Evolutionary conservation across 177 flowering plant genomes (phyloP), one percentile per base, ranked within the genome.

Genomic region (Vitis hybrid): DNA sequence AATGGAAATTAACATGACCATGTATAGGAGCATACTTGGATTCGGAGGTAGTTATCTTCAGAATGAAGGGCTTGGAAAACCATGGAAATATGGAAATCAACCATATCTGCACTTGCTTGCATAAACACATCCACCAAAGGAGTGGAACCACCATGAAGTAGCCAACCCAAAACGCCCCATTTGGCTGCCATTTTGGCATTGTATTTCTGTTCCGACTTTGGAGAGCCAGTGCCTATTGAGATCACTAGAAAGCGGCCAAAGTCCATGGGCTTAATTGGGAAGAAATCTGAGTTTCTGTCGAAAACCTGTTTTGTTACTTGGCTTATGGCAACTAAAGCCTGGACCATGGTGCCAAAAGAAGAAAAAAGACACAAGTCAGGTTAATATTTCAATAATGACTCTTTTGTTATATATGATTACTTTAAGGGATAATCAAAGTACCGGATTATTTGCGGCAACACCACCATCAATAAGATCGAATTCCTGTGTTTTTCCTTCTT

Each of bases 381-480:
- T 34, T 21, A 21, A 21, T 21, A 21, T 21, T 21, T 21, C 23
- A 21, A 21, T 1, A 21, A 21, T 21, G 23, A 21, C 23, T 21
- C 23, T 19, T 21, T 21, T 21, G 23, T 21, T 21, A 21, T 21
- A 21, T 21, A 21, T 21, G 23, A 21, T 21, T 21, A 21, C 23
- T 40, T 54, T 18, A 9, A 18, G 8, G 40, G 12, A 23, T 62
- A 62, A 62, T 26, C 32, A 1, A 40, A 26, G 13, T 81, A 82
- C 85, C 67, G 85, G 84, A 72, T 84, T 84, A 34, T 78, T 79
- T 10, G 79, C 84, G 52, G 73, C 78, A 4, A 84, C 78, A n/a
- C 82, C 84, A 34, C 88, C 88, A 60, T 82, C 88, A 19, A 82
- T 67, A 9, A 84, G 83, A 70, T 84, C 62, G 74, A 84, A 84